These are phyloP conservation scores for Colletotrichum eleusines DNA, from an alignment of 2,329 filamentous ascomycete species.

Conservation along the genomic window DNA sequence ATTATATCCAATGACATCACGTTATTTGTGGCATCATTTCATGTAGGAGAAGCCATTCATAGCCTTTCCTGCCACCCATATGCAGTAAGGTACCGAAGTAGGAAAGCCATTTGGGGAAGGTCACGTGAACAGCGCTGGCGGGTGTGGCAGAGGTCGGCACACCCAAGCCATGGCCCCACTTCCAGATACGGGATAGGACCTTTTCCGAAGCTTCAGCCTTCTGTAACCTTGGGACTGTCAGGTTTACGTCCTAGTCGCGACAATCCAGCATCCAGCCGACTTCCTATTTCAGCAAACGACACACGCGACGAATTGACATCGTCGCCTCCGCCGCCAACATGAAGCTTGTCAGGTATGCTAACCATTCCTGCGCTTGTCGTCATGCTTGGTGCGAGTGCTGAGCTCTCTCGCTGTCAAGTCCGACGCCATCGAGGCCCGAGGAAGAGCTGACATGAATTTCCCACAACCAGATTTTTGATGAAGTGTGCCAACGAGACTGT, in stretches of 20 bases:
- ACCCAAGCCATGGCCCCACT: conserved; percentile 20
- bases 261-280: conserved; percentile 3
- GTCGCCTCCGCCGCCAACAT: conserved; percentile 69
- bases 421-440: conserved; percentile 21
- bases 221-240: conserved; percentile 19
- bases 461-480: conserved; percentile 86
- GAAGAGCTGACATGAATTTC: conserved; percentile 48
- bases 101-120: too few relatives aligned
- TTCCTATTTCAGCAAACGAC: conserved; percentile 12
- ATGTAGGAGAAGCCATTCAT: too few relatives aligned
- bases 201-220: conserved; percentile 41
- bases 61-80: too few relatives aligned
- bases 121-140: background rate
- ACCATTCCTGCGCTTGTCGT: conserved; percentile 44
- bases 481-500: conserved; percentile 99
- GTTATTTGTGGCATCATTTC: too few relatives aligned
- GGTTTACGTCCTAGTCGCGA: conserved; percentile 25
- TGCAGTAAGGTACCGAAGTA: too few relatives aligned
- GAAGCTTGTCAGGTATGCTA: conserved; percentile 94
- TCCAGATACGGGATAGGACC: conserved; percentile 37
- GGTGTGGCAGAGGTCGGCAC: background rate
- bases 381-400: conserved; percentile 45
- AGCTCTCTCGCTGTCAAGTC: conserved; percentile 21
- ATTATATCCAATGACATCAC: too few relatives aligned
- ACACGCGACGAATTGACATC: conserved; percentile 17